A percentile compares a stretch with the other conserved stretches of the same genome.
These are phyloP conservation scores for Margaritispora aquatica DNA, from an alignment of 495 filamentous ascomycete genomes.

Conservation along the genomic window DNA sequence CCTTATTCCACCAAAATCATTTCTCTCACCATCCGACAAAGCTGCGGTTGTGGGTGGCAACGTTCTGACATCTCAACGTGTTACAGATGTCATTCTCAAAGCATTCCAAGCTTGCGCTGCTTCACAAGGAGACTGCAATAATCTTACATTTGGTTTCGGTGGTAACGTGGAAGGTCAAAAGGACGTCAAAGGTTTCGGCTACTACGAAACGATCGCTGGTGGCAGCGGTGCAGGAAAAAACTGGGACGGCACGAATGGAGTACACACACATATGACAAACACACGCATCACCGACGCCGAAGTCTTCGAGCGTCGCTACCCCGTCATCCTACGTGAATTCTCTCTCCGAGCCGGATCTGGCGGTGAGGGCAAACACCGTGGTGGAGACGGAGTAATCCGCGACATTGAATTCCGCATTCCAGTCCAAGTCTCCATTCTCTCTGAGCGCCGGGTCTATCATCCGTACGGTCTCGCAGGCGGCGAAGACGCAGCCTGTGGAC, in stretches of 20 bases:
- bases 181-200: slow-evolving; percentile 75
- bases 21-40: slow-evolving; percentile 79
- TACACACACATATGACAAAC: slow-evolving; percentile 99
- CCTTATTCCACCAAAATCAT: slow-evolving; percentile 72
- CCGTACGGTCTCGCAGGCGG: slow-evolving; percentile 92
- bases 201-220: slow-evolving; percentile 96
- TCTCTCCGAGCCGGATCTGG: slow-evolving; percentile 62
- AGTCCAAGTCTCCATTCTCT: slow-evolving; percentile 82
- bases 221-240: slow-evolving; percentile 80
- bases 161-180: slow-evolving; percentile 60
- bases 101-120: slow-evolving; percentile 89
- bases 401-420: slow-evolving; percentile 94
- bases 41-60: slow-evolving; percentile 96
- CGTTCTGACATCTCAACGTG: slow-evolving; percentile 82
- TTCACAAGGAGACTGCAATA: slow-evolving; percentile 90
- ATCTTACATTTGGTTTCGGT: slow-evolving; percentile 79
- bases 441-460: slow-evolving; percentile 76
- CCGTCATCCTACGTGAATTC: slow-evolving; percentile 80
- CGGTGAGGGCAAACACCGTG: slow-evolving; percentile 68
- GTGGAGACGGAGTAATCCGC: slow-evolving; percentile 84
- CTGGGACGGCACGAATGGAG: slow-evolving; percentile 86
- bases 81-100: slow-evolving; percentile 90
- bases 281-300: slow-evolving; percentile 95
- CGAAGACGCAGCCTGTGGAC: slow-evolving; percentile 66
- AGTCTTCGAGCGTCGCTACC: slow-evolving; percentile 92